Evolutionary conservation across 2,329 filamentous ascomycete species (phyloP).

Genomic region (Botrytis paeoniae): DNA sequence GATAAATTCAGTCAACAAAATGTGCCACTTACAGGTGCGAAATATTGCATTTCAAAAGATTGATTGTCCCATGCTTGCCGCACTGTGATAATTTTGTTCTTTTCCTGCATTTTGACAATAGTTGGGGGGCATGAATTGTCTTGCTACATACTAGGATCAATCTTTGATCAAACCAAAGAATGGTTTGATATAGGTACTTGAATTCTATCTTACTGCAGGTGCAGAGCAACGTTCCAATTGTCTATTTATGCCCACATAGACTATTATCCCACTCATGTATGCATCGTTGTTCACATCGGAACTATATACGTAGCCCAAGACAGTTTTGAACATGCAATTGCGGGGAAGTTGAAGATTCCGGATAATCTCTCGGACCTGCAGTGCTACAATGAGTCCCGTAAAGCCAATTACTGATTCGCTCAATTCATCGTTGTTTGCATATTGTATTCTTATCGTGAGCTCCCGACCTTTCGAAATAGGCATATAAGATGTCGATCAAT

Average conservation of each 20-base stretch:
- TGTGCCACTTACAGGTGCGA: background rate
- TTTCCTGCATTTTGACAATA: background rate
- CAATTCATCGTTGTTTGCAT: background rate
- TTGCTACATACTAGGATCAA: background rate
- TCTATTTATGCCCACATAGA: background rate
- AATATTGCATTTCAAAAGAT: background rate
- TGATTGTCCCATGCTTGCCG: background rate
- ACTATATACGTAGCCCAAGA: background rate
- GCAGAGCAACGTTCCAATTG: slow-evolving; percentile 20
- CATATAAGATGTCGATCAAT: background rate
- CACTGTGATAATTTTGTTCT: background rate
- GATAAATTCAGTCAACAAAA: background rate
- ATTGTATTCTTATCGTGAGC: background rate
- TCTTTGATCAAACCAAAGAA: background rate
- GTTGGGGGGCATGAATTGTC: background rate
- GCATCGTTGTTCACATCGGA: background rate
- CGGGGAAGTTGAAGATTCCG: slow-evolving; percentile 15
- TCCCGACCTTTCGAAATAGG: background rate
- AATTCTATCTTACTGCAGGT: background rate
- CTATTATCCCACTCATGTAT: background rate
- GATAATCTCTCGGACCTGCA: slow-evolving; percentile 3
- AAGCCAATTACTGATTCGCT: background rate
- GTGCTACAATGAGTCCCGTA: background rate
- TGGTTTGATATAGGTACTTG: background rate
- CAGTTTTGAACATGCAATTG: background rate